Evolutionary conservation across 768 basidiomycete species (phyloP).

Genomic region (Amanita pallidorosea): DNA sequence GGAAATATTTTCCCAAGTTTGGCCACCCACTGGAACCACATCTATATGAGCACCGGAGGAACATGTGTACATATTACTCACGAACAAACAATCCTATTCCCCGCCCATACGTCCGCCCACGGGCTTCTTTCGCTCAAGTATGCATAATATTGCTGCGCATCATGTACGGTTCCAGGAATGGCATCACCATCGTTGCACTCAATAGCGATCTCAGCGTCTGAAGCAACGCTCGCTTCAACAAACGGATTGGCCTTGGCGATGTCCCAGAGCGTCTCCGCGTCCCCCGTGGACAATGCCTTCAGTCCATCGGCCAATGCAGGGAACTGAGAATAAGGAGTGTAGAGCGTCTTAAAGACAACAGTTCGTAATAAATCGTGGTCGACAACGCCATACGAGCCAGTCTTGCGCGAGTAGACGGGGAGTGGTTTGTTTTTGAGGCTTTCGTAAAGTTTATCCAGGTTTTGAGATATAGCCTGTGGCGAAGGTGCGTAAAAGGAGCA

Average conservation of each 20-base stretch:
- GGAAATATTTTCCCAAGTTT: neutral
- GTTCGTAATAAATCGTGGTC: conserved; percentile 22
- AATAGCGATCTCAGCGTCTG: conserved; percentile 9
- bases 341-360: conserved; percentile 22
- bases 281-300: conserved; percentile 21
- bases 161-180: conserved; percentile 17
- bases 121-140: conserved; percentile 13
- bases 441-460: conserved; percentile 23
- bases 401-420: conserved; percentile 16
- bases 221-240: neutral
- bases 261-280: conserved; percentile 18
- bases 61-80: too few relatives aligned
- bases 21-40: conserved; percentile 2
- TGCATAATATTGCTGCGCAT: conserved; percentile 18
- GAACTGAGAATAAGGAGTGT: conserved; percentile 23
- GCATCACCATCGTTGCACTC: conserved; percentile 25
- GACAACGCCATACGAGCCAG: conserved; percentile 22
- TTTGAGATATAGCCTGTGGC: conserved; percentile 20
- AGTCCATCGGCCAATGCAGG: conserved; percentile 23
- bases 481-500: conserved; percentile 30
- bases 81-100: conserved; percentile 19
- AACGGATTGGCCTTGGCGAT: neutral
- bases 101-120: conserved; percentile 22
- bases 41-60: too few relatives aligned
- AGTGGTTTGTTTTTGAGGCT: conserved; percentile 15